phyloP scores from a whole-genome alignment of 108 stramenopile species.

The Stephanodiscus triporus region DNA sequence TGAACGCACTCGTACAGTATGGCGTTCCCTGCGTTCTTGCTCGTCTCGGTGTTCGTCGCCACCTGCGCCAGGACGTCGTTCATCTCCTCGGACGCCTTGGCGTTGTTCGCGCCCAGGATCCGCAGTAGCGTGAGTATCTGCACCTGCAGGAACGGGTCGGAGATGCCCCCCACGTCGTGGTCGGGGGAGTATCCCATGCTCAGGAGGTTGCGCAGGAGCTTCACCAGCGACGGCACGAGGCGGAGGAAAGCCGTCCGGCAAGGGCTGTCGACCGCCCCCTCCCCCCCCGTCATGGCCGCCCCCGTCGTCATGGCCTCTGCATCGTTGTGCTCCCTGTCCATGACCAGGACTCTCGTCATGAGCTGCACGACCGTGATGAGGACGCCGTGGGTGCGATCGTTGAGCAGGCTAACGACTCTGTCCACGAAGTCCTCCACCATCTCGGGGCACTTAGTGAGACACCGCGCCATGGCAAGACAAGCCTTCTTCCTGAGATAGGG shows the following conservation, averaged over 20 bases:
- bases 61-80: constrained; percentile 99
- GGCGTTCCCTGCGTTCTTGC: constrained; percentile 98
- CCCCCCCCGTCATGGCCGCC: constrained; percentile 34
- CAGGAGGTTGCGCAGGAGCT: constrained; percentile 91
- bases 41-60: constrained; percentile 98
- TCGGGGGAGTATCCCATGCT: constrained; percentile 94
- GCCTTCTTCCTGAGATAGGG: constrained; percentile 98
- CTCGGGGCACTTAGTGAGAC: constrained; percentile 92
- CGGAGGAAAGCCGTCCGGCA: constrained; percentile 73
- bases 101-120: constrained; percentile 84
- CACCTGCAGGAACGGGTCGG: constrained; percentile 97
- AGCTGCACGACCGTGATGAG: constrained; percentile 94
- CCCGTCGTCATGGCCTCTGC: constrained; percentile 36
- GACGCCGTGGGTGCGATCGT: constrained; percentile 97
- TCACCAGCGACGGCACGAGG: constrained; percentile 91
- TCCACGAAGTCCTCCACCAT: constrained; percentile 97
- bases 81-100: constrained; percentile 89
- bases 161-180: constrained; percentile 94
- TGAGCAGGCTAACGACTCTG: constrained; percentile 82
- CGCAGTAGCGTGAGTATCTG: constrained; percentile 90
- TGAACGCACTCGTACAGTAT: constrained; percentile 99
- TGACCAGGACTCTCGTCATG: constrained; percentile 90
- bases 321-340: constrained; percentile 68
- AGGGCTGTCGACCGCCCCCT: constrained; percentile 55
- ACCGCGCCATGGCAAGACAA: constrained; percentile 92